Base-by-base conservation (phyloP, 257 asterid genomes). In the Solanum sejunctum region DNA sequence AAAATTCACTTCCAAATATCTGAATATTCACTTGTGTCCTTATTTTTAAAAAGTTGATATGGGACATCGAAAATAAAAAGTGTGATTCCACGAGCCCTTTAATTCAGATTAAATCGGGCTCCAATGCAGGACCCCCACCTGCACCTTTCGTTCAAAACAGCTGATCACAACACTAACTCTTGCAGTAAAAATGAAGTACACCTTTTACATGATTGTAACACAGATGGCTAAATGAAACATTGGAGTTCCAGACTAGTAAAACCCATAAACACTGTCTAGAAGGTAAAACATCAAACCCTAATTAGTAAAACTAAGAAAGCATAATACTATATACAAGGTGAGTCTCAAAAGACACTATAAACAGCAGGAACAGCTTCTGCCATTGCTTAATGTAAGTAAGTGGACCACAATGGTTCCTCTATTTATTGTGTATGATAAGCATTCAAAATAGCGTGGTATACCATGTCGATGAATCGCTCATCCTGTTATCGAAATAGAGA, bases 381-480 rank as follows among this genome's bases (percentile, higher is more conserved):
- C 16, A 5, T 10, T 77, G 43, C 7, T 47, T 16, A 15, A 15
- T 51, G 63, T 49, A 45, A 51, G 15, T 16, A 15, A 51, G 82
- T 51, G 63, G 51, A 26, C 26, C 7, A 21, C 56, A 43, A 28
- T 8, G 39, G 55, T 70, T 69, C 86, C 60, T 71, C 84, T 28
- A 41, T 63, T 88, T 17, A 49, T 47, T 66, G 23, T 64, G 12
- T 86, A 61, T 95, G 95, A 83, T 92, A 94, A 8, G 93, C 91
- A 80, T 92, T 93, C 88, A 87, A 81, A 90, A 96, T 63, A 17
- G 99, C 95, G 81, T 90, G 91, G 87, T 91, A 91, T 55, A 93
- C 92, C 94, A 92, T 89, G 91, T 96, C 98, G 45, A 96, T 89
- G 86, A 96, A 96, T 89, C 92, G 98, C 86, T 93, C 86, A 83